Percentiles rank a stretch among this genome's conserved stretches.
These are phyloP conservation scores for Dendrocalamus latiflorus DNA, from an alignment of 202 grass and related monocot genomes.

Conservation along the genomic window DNA sequence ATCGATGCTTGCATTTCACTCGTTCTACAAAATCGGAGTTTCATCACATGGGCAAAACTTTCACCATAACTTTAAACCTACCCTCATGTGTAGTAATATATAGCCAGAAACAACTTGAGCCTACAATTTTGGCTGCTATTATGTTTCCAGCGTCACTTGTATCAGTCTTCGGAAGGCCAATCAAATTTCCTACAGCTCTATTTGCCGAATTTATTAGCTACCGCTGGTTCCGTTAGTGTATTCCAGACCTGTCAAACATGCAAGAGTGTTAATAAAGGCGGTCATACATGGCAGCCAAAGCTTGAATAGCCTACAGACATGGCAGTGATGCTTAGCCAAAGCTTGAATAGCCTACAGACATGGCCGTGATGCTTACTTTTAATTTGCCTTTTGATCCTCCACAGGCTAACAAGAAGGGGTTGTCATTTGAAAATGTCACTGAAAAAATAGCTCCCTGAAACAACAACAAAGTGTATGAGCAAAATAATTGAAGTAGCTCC, in stretches of 20 bases:
- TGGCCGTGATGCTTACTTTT: conserved; percentile 36
- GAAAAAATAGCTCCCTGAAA: conserved; percentile 79
- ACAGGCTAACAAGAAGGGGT: conserved; percentile 68
- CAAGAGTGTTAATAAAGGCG: background rate
- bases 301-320: background rate
- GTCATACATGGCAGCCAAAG: background rate
- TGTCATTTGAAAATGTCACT: conserved; percentile 70
- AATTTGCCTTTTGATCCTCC: conserved; percentile 88
- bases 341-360: background rate
- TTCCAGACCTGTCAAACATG: conserved; percentile 70
- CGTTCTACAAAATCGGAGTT: background rate
- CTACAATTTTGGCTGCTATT: background rate
- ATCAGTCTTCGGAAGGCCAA: background rate
- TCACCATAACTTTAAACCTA: background rate
- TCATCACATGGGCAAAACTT: background rate
- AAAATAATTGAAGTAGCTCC: background rate
- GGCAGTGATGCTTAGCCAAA: conserved; percentile 15
- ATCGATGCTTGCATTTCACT: background rate
- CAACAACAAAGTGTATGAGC: conserved; percentile 1
- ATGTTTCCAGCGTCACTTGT: background rate
- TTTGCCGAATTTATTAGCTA: conserved; percentile 55
- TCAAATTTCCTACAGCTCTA: conserved; percentile 21
- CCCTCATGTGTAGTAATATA: background rate
- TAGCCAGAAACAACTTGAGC: background rate
- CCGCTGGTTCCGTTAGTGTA: conserved; percentile 46